These are phyloP conservation scores for Sphaceloma murrayae DNA, from an alignment of 2,329 filamentous ascomycete species.

Conservation along the genomic window DNA sequence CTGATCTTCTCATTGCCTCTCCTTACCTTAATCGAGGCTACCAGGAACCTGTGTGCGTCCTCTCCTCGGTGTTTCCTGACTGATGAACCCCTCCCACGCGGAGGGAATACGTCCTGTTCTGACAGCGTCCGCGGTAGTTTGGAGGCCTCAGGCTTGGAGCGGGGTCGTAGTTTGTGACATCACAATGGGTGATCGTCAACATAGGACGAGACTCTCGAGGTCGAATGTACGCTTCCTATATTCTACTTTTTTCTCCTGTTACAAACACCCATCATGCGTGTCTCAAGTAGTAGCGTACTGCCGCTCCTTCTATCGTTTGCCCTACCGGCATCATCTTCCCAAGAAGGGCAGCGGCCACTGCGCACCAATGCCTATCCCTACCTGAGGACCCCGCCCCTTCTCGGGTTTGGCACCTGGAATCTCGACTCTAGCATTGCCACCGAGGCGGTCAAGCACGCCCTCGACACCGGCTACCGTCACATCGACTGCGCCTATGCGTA, in stretches of 20 bases:
- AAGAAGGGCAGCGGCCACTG: background rate
- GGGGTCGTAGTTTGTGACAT: conserved; percentile 7
- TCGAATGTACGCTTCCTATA: background rate
- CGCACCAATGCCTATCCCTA: conserved; percentile 11
- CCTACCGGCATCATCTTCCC: background rate
- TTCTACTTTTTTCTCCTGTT: background rate
- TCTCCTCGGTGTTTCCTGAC: too few species aligned
- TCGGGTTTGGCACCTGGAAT: conserved; percentile 35
- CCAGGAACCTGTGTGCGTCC: too few species aligned
- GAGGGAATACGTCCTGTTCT: too few species aligned
- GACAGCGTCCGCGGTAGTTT: too few species aligned
- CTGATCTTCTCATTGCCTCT: too few species aligned
- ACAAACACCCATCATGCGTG: background rate
- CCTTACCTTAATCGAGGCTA: conserved; percentile 1
- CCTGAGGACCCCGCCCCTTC: conserved; percentile 26
- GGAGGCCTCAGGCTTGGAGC: too few species aligned
- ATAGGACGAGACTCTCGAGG: background rate
- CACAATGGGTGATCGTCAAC: conserved; percentile 9
- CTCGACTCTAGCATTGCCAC: conserved; percentile 29
- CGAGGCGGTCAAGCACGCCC: conserved; percentile 31
- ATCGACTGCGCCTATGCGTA: conserved; percentile 42
- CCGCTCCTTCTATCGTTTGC: conserved; percentile 22
- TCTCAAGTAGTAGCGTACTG: background rate
- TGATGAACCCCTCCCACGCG: too few species aligned
- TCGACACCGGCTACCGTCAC: conserved; percentile 45